Evolutionary conservation across 1,139 yeast genomes (phyloP), one percentile per base, ranked within the genome.

Genomic region (Wickerhamomyces sp.): DNA sequence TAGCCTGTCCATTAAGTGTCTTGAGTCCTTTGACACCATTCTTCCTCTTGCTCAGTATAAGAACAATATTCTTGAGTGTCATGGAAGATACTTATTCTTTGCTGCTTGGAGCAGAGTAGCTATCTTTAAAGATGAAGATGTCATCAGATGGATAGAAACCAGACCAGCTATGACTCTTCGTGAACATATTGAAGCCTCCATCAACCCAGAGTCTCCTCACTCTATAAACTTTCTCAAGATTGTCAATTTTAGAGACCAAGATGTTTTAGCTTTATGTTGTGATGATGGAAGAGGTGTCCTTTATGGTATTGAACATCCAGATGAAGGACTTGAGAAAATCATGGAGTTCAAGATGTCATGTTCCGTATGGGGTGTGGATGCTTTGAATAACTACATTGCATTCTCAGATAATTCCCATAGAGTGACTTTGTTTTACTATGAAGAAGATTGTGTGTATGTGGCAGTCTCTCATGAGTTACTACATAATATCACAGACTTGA

Each of bases 281-380:
- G 90, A 84, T 57, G 82, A 79, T 61, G 87, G 88, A 0, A 60
- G 75, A 15, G 64, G 78, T 1, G 52, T 74, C 48, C 55, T 81
- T 0, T 81, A 77, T 70, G 60, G 63, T 34, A 55, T 69, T 8
- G 65, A 65, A 14, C 0, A 59, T 44, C n/a, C 37, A 59, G 3
- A 29, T 36, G 34, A 40, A 8, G 23, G 13, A 34, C 27, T 35
- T 38, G 10, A 50, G 10, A 73, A 81, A 0, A 71, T 66, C 43
- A 65, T 67, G 40, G 63, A 62, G 23, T 44, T 81, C 7, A 66
- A 67, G 33, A 52, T 73, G 46, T 66, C 66, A 32, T 62, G 76
- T 1, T 80, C 88, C 0, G 78, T 75, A 0, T 84, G 93, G 93
- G 90, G 90, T 0, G 58, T 81, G 23, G 87, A 79, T 54, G 62